These are phyloP conservation scores for Penicillium fuscoglaucum DNA, from an alignment of 2,329 filamentous ascomycete genomes.

Conservation along the genomic window DNA sequence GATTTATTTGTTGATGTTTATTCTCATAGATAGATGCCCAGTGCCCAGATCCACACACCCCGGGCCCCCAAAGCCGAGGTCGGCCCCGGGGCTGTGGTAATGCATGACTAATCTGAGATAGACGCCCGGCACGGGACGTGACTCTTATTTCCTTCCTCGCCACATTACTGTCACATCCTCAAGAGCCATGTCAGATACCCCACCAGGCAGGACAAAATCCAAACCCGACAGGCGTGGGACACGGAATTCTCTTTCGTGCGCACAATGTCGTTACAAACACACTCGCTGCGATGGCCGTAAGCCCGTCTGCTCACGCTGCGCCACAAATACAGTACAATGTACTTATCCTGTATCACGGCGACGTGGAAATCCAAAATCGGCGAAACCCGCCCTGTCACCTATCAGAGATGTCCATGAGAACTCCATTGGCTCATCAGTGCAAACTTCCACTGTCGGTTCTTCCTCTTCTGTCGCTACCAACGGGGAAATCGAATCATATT, in stretches of 20 bases:
- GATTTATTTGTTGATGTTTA: no score
- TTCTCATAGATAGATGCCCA: no score
- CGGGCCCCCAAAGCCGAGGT: no score
- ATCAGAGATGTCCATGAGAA: not conserved
- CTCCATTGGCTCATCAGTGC: not conserved
- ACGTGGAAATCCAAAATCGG: constrained; percentile 31
- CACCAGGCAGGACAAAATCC: not conserved
- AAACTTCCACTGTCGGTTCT: not conserved
- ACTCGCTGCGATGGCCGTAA: constrained; percentile 49
- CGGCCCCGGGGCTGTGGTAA: no score
- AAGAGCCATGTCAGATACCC: not conserved
- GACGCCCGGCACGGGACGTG: not conserved
- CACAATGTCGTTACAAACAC: constrained; percentile 37
- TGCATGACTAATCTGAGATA: not conserved
- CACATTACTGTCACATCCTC: not conserved
- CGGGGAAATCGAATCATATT: not conserved
- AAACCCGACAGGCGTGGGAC: not conserved
- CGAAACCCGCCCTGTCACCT: not conserved
- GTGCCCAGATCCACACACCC: no score
- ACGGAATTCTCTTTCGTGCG: constrained; percentile 17
- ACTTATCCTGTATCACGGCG: constrained; percentile 51
- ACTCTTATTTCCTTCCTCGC: not conserved
- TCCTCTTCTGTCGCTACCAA: not conserved
- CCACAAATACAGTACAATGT: constrained; percentile 40
- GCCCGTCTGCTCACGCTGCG: constrained; percentile 47